Evolutionary conservation across 306 rosid species (phyloP), one percentile per base, ranked within the genome.

Genomic region (Leucaena leucocephala): DNA sequence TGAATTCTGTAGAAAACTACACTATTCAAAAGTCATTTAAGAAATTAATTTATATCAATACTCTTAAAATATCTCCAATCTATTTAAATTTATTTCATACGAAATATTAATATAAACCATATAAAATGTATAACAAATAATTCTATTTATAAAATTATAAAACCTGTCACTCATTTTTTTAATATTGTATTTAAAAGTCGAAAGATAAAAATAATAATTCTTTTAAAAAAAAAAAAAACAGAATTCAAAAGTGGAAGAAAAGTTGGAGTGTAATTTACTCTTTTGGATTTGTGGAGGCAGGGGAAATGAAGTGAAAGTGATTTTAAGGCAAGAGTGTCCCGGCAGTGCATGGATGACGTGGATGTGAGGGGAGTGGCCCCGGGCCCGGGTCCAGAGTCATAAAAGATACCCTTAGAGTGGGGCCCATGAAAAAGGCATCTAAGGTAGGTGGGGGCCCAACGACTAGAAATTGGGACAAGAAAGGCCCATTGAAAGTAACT

Each of bases 401-500:
- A 12, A 74, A 73, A 15, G 65, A 54, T 72, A 72, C 65, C 76
- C 33, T 34, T 52, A 36, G 33, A 72, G 77, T 55, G 77, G 77
- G 68, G 68, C 68, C 77, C 52, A 7, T 3, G 3, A 39, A 57
- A 57, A 39, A 57, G 39, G 22, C 14, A 3, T 19, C 72, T n/a
- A 9, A 11, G 7, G 3, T 49, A 1, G 21, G 49, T 36, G 65
- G 39, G 64, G 77, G 50, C 67, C 77, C 77, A 55, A 3, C 8
- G 52, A 58, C 76, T 12, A 40, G 12, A n/a, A 39, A 57, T 45
- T 4, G 68, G 44, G 78, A 42, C 67, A 55, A 58, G 16, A 58
- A 74, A 40, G 69, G 78, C 78, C 78, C 69, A 43, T 42, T 59
- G 78, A 74, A 58, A 74, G 68, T 21, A 19, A 74, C 55, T 3